A percentile compares a stretch with the other conserved stretches of the same genome.
Conservation (phyloP, 2,329 filamentous ascomycete genomes). For the Mollisia scopiformis region DNA sequence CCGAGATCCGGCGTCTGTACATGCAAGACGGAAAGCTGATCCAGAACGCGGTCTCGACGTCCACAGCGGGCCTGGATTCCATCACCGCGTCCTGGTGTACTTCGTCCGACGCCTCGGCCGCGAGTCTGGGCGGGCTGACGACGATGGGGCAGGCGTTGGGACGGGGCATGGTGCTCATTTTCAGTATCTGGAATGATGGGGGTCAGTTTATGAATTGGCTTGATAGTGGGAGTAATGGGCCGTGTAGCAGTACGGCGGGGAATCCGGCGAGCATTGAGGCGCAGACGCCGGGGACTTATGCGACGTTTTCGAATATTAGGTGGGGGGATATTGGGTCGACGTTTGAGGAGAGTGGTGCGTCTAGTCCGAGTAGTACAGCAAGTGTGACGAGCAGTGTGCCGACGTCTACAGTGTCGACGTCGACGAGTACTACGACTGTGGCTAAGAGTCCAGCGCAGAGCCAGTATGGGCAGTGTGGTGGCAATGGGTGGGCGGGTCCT, state of each 20-base stretch:
- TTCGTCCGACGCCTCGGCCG: slow-evolving; percentile 52
- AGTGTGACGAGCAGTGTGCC: background rate
- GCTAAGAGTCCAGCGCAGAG: background rate
- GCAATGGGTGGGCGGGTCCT: slow-evolving; percentile 13
- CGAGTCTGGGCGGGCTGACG: slow-evolving; percentile 55
- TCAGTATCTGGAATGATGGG: slow-evolving; percentile 60
- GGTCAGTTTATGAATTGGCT: slow-evolving; percentile 60
- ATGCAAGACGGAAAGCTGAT: slow-evolving; percentile 57
- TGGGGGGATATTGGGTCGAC: slow-evolving; percentile 65
- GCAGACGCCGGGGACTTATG: slow-evolving; percentile 50
- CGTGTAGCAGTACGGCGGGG: slow-evolving; percentile 57
- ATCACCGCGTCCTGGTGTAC: slow-evolving; percentile 55
- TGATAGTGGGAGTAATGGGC: slow-evolving; percentile 52
- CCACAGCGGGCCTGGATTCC: slow-evolving; percentile 47
- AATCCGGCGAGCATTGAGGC: slow-evolving; percentile 50
- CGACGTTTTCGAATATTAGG: slow-evolving; percentile 59
- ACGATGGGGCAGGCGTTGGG: slow-evolving; percentile 57
- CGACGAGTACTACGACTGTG: background rate
- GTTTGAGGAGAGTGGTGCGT: background rate
- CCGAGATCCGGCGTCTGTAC: slow-evolving; percentile 58
- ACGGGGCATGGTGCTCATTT: slow-evolving; percentile 54
- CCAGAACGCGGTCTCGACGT: slow-evolving; percentile 51
- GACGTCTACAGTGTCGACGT: background rate
- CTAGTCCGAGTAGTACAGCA: background rate
- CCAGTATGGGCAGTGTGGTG: slow-evolving; percentile 18